Evolutionary conservation across 75 land plant species (phyloP), one percentile per base, ranked within the genome.

Genomic region (Gnetum montanum): DNA sequence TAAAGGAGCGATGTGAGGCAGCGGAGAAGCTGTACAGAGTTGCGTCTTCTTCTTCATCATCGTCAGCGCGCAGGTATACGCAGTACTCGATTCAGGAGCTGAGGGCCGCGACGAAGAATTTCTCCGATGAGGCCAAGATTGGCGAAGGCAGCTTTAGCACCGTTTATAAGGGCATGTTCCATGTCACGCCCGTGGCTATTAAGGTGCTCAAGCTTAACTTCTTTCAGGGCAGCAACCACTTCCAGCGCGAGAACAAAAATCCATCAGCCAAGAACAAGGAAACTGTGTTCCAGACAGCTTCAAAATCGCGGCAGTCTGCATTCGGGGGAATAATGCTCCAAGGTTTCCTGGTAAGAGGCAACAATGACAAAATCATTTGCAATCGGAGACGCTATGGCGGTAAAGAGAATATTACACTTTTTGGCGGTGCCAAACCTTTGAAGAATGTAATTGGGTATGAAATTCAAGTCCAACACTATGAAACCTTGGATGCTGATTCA

Each of bases 231-330:
- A 4, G 33, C 2, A 8, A 26, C 1, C 30, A 26, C 6, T 50
- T 50, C 29, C 33, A 30, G 1, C 53, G 53, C 10, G 53, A 50
- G 53, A n/a, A n/a, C n/a, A n/a, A n/a, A n/a, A n/a, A n/a, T n/a
- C n/a, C n/a, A n/a, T n/a, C n/a, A n/a, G n/a, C n/a, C n/a, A n/a
- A n/a, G n/a, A n/a, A n/a, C n/a, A n/a, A n/a, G n/a, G n/a, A n/a
- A n/a, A n/a, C n/a, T n/a, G n/a, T n/a, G n/a, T n/a, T n/a, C n/a
- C n/a, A n/a, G n/a, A n/a, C n/a, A n/a, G n/a, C n/a, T n/a, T n/a
- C n/a, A n/a, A n/a, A n/a, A n/a, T n/a, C n/a, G n/a, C n/a, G n/a
- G n/a, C n/a, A n/a, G n/a, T n/a, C n/a, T n/a, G n/a, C n/a, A n/a
- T n/a, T n/a, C n/a, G n/a, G n/a, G n/a, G n/a, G n/a, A n/a, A n/a